phyloP scores from a whole-genome alignment of 73 alveolate species.

The Breviolum minutum region DNA sequence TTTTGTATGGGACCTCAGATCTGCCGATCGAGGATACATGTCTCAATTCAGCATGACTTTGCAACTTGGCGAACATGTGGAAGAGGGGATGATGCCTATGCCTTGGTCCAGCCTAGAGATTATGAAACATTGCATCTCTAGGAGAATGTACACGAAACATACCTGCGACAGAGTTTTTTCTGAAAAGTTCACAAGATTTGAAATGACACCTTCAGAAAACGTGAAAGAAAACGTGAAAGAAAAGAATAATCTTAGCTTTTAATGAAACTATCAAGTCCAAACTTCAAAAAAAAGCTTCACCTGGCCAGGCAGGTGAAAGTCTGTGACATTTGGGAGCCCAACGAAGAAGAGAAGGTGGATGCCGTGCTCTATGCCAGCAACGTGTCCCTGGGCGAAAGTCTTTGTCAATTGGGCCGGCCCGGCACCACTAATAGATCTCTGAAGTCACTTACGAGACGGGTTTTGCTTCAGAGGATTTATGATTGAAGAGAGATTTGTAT shows the following conservation, averaged over 20 bases:
- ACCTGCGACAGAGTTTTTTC: too few species aligned
- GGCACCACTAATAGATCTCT: too few species aligned
- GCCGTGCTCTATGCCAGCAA: conserved; percentile 74
- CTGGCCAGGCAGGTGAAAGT: conserved; percentile 31
- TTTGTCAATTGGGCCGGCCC: not conserved
- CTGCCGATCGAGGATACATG: conserved; percentile 30
- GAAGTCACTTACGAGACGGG: too few species aligned
- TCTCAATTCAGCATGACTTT: conserved; percentile 69
- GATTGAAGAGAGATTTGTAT: too few species aligned
- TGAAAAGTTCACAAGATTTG: too few species aligned
- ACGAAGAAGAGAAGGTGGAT: conserved; percentile 28
- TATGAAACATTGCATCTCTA: too few species aligned
- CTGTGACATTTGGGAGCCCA: conserved; percentile 76
- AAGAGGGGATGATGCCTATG: not conserved
- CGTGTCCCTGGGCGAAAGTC: conserved; percentile 30
- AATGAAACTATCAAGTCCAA: not conserved
- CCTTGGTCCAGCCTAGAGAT: too few species aligned
- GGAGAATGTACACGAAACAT: too few species aligned
- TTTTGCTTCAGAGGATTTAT: too few species aligned
- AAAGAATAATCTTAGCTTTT: not conserved
- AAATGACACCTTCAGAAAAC: too few species aligned
- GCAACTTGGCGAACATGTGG: not conserved
- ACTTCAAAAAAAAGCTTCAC: not conserved
- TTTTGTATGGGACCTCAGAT: not conserved
- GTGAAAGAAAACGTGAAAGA: not conserved